Evolutionary conservation across 129 eudicot species (phyloP).

Genomic region (Flaveria robusta): DNA sequence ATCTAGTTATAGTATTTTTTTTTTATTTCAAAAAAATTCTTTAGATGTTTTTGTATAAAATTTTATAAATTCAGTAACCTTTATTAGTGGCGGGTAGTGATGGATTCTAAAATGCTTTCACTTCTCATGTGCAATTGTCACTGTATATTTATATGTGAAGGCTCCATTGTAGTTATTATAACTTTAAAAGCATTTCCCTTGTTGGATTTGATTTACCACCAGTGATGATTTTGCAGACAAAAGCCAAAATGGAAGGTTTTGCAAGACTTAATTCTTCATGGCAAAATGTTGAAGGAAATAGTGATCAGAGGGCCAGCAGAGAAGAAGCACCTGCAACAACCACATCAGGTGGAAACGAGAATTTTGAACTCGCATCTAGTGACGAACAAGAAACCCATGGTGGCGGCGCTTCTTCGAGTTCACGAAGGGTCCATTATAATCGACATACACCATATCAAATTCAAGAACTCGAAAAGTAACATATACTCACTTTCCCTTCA

Average conservation of each 20-base stretch:
- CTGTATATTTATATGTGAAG: neutral
- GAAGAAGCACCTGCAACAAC: neutral
- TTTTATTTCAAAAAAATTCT: too few relatives aligned
- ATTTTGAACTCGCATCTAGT: neutral
- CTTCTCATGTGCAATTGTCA: too few relatives aligned
- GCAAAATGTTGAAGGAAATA: constrained; percentile 12
- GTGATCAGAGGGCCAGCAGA: neutral
- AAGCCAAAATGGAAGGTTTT: neutral
- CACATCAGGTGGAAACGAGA: neutral
- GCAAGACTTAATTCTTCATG: neutral
- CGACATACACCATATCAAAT: constrained; percentile 18
- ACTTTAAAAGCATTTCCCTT: neutral
- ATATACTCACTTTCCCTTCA: neutral
- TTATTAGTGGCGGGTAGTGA: too few relatives aligned
- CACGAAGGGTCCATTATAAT: neutral
- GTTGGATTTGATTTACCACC: neutral
- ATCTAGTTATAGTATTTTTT: neutral
- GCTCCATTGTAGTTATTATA: neutral
- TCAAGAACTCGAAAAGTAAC: constrained; percentile 25
- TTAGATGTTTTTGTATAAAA: too few relatives aligned
- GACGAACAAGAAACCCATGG: constrained; percentile 4
- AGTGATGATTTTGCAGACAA: constrained; percentile 6
- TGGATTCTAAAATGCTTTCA: too few relatives aligned
- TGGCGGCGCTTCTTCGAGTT: constrained; percentile 11
- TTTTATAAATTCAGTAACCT: too few relatives aligned